Conservation (phyloP, 345 rosid species). For the Pugionium cornutum region DNA sequence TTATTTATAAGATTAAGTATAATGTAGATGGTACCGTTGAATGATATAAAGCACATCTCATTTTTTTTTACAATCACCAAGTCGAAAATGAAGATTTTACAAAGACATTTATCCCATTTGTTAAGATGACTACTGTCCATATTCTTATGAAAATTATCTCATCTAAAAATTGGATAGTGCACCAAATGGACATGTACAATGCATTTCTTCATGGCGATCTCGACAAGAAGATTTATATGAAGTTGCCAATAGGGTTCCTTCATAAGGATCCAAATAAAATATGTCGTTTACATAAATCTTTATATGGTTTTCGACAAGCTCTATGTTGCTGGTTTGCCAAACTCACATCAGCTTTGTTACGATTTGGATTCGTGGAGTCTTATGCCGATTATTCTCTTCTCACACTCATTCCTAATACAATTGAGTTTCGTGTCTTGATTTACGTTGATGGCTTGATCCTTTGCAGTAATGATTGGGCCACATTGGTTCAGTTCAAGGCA, state of each 20-base stretch:
- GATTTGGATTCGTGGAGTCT: not conserved
- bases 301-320: not conserved
- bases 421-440: not conserved
- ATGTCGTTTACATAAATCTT: not conserved
- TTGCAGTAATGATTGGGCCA: not conserved
- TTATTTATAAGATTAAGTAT: too few species aligned
- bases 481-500: not conserved
- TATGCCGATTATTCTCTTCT: not conserved
- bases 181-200: not conserved
- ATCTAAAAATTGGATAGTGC: not conserved
- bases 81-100: not conserved
- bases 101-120: not conserved
- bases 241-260: not conserved
- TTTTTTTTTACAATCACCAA: not conserved
- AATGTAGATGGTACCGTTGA: too few species aligned
- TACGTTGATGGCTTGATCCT: not conserved
- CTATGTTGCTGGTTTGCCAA: not conserved
- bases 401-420: fast-evolving
- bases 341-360: not conserved
- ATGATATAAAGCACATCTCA: too few species aligned
- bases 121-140: not conserved
- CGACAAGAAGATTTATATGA: not conserved
- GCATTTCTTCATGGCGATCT: not conserved
- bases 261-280: not conserved
- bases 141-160: not conserved